Base-by-base conservation (phyloP, 192 early-diverging fungal genomes). In the Hyaloraphidium curvatum region DNA sequence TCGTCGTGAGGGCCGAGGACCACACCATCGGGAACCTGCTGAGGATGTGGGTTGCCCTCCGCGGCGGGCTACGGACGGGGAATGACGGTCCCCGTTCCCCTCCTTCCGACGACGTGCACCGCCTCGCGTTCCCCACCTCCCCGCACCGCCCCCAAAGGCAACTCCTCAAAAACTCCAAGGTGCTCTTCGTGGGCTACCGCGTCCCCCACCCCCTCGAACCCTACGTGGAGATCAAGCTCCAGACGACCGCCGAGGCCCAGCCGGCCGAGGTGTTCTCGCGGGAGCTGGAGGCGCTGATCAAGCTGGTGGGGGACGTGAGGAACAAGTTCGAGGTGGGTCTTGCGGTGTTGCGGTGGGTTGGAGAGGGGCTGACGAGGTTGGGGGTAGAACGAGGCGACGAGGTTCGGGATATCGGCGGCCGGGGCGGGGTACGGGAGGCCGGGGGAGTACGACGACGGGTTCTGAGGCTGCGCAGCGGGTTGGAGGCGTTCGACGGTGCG, bases 11-110 rank as follows among this genome's bases (percentile, higher is more conserved):
- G 37, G 82, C 82, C 61, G 95, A 99, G 63, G 95, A 99, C 69
- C 95, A 99, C 61, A 99, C 92, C 16, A 66, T 99, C 1, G 95
- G 82, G 21, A 97, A 95, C 62, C 74, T 92, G 57, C 73, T 99
- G n/a, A 64, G 90, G 66, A 81, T 78, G 88, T 91, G 76, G 69
- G 68, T 59, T n/a, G n/a, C n/a, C n/a, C n/a, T n/a, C n/a, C n/a
- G n/a, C n/a, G n/a, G n/a, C n/a, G n/a, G n/a, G n/a, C n/a, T n/a
- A n/a, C n/a, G n/a, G n/a, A n/a, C n/a, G n/a, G n/a, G n/a, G n/a
- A n/a, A n/a, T n/a, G n/a, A n/a, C n/a, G n/a, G 2, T 19, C 19
- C 2, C 22, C 16, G 16, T 25, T 13, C 5, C n/a, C 29, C 30
- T 29, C 2, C 28, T 28, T 17, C 17, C 29, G 17, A 11, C 30